Evolutionary conservation across 2,329 filamentous ascomycete species (phyloP), one percentile per base, ranked within the genome.

Genomic region (Hawksworthiomyces lignivorus): DNA sequence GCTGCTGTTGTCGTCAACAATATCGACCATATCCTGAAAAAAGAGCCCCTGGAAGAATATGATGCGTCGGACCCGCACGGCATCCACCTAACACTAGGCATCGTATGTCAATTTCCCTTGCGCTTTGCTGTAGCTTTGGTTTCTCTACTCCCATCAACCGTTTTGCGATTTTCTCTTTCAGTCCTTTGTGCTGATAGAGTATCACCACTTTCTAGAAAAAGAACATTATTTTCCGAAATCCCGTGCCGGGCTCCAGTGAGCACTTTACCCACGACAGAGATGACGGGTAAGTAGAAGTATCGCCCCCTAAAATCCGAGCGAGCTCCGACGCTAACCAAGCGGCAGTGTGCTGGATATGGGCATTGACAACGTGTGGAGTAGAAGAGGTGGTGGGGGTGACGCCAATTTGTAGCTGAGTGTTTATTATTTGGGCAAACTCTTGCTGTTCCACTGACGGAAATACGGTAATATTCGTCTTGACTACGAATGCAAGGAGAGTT

Each of bases 191-290:
- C 19, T 24, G 12, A 4, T 4, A 11, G 14, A 8, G 11, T 21
- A 15, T 22, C 12, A 27, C 6, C 17, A n/a, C 10, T 22, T 20
- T 12, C 17, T 18, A 47, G 45, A 46, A 38, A 17, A 46, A 46
- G 18, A 48, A 46, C 29, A 31, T 48, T 17, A 30, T 46, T 4
- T 48, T 48, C 41, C 28, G 41, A 5, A 48, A 46, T 24, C 46
- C 46, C 4, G 21, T 14, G 3, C 30, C 39, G 3, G 30, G 30
- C 7, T 36, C 35, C 4, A 32, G 32, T 8, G 29, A 35, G 20
- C 27, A 36, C 11, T 19, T 35, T 4, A n/a, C 31, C 11, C 26
- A 26, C 8, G 24, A 39, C 31, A 17, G 31, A 14, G 39, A 35
- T 9, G 44, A 46, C 11, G 46, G 44, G 41, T 36, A 36, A 33